phyloP scores from a whole-genome alignment of 2,329 filamentous ascomycete species.

The Rhynchosporium graminicola region DNA sequence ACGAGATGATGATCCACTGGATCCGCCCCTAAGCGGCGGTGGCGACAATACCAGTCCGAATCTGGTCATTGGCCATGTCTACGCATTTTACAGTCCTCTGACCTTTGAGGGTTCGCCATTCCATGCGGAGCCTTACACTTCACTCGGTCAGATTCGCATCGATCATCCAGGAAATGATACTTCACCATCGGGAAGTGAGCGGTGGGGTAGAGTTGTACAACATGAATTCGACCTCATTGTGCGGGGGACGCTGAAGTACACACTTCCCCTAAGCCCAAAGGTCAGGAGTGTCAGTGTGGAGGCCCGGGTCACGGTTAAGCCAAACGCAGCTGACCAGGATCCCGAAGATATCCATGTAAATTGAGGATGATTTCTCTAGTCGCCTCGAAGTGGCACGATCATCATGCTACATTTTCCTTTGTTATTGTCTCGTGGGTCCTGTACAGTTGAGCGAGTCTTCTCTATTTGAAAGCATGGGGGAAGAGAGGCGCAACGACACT shows the following conservation, averaged over 20 bases:
- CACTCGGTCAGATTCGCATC: conserved; percentile 81
- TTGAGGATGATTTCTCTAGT: conserved; percentile 10
- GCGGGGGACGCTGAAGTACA: conserved; percentile 85
- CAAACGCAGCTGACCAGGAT: conserved; percentile 47
- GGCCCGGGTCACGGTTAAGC: conserved; percentile 60
- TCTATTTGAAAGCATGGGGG: conserved; percentile 21
- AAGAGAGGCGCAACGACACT: conserved; percentile 26
- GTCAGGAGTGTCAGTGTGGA: conserved; percentile 61
- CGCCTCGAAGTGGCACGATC: conserved; percentile 17
- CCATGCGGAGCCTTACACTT: conserved; percentile 68
- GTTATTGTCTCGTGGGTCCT: conserved; percentile 29
- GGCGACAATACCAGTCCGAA: conserved; percentile 70
- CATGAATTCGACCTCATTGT: conserved; percentile 94
- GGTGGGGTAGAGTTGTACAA: conserved; percentile 88
- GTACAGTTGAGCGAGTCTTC: conserved; percentile 32
- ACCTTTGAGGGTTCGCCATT: conserved; percentile 90
- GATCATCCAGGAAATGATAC: conserved; percentile 85
- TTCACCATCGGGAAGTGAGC: conserved; percentile 73
- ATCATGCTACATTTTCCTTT: conserved; percentile 30
- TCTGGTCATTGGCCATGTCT: conserved; percentile 88
- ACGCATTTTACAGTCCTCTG: conserved; percentile 82
- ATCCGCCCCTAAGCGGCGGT: conserved; percentile 51
- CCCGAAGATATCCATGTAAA: conserved; percentile 36
- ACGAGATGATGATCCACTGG: conserved; percentile 39
- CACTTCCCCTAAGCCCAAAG: conserved; percentile 61